Percentiles rank a stretch among this genome's conserved stretches.
Conservation (phyloP, 441 rosid species). For the Kokia cookei region DNA sequence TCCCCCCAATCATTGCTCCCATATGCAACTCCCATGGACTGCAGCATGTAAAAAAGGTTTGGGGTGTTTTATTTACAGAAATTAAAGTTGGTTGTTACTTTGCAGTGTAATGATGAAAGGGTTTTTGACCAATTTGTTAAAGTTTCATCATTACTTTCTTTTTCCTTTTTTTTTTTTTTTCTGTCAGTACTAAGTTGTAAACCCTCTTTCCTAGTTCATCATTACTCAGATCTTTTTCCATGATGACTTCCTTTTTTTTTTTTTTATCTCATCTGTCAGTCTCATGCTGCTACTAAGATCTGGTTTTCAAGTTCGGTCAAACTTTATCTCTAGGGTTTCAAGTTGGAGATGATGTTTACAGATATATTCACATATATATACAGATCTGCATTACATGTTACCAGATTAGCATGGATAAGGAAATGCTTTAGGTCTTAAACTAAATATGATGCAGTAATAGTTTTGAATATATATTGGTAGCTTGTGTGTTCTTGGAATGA, state of each 20-base stretch:
- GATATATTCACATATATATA: too few species aligned
- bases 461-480: too few species aligned
- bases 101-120: constrained; percentile 62
- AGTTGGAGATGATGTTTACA: too few species aligned
- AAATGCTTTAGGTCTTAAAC: too few species aligned
- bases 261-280: background rate
- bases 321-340: background rate
- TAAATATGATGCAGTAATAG: too few species aligned
- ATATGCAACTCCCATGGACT: background rate
- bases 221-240: background rate
- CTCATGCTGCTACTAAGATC: background rate
- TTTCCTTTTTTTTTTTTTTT: constrained; percentile 9
- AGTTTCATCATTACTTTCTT: constrained; percentile 49
- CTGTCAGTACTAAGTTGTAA: constrained; percentile 18
- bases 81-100: constrained; percentile 10
- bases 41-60: constrained; percentile 29
- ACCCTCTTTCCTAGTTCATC: constrained; percentile 6
- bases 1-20: constrained; percentile 81
- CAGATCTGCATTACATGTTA: too few species aligned
- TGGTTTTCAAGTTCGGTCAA: background rate
- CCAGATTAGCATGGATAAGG: too few species aligned
- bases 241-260: background rate
- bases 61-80: constrained; percentile 11
- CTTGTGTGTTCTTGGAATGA: too few species aligned
- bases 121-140: constrained; percentile 36